Evolutionary conservation across 495 filamentous ascomycete species (phyloP).

Genomic region (Xylaria longipes): DNA sequence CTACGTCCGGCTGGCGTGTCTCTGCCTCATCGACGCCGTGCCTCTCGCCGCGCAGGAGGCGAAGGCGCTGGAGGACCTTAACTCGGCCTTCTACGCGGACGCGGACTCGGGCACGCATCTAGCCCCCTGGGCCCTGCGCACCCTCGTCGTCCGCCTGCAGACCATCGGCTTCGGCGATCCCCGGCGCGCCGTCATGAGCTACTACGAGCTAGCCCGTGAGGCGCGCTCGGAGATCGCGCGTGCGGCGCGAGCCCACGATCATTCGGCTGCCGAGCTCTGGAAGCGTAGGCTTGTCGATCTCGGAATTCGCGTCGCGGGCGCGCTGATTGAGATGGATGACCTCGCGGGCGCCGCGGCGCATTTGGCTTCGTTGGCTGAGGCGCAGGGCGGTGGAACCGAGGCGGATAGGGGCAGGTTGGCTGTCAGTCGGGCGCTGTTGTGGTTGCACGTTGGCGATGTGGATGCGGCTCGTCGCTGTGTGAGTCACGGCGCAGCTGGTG

Average conservation of each 20-base stretch:
- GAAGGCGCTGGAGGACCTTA: conserved; percentile 81
- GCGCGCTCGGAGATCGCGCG: conserved; percentile 62
- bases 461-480: conserved; percentile 66
- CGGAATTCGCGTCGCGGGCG: conserved; percentile 78
- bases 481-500: conserved; percentile 32
- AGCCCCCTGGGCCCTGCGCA: conserved; percentile 85
- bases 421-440: conserved; percentile 66
- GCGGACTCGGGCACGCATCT: conserved; percentile 60
- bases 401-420: conserved; percentile 38
- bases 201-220: conserved; percentile 87
- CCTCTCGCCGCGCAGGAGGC: conserved; percentile 84
- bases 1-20: conserved; percentile 82
- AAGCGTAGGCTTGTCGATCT: conserved; percentile 70
- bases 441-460: conserved; percentile 77
- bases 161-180: conserved; percentile 83
- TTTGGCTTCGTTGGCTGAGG: conserved; percentile 55
- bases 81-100: conserved; percentile 69
- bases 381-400: conserved; percentile 38
- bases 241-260: conserved; percentile 43
- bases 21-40: conserved; percentile 73
- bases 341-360: conserved; percentile 75
- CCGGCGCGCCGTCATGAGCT: conserved; percentile 81
- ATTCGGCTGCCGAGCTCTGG: conserved; percentile 67
- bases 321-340: conserved; percentile 91
- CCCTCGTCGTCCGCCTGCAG: conserved; percentile 81